phyloP scores from a whole-genome alignment of 2,329 filamentous ascomycete species.

The Dactylellina leptospora region DNA sequence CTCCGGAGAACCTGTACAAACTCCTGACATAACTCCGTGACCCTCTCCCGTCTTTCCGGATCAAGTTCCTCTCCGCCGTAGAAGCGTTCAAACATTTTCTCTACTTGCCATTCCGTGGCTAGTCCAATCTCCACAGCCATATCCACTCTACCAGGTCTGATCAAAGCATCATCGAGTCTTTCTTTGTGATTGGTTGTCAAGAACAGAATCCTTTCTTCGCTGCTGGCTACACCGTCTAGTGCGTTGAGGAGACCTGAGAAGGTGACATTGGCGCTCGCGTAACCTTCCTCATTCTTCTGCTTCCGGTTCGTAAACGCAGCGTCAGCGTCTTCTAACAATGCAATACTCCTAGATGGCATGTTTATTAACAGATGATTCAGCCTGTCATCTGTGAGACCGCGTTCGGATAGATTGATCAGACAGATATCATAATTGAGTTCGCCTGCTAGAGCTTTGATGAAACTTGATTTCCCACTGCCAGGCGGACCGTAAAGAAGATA shows the following conservation, averaged over 20 bases:
- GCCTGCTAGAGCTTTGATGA: slow-evolving; percentile 94
- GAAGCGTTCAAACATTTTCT: slow-evolving; percentile 90
- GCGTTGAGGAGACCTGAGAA: slow-evolving; percentile 90
- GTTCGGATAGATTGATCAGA: slow-evolving; percentile 88
- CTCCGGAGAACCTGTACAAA: slow-evolving; percentile 77
- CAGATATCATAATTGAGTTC: slow-evolving; percentile 91
- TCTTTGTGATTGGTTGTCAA: slow-evolving; percentile 95
- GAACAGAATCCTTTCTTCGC: slow-evolving; percentile 92
- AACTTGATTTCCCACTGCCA: slow-evolving; percentile 91
- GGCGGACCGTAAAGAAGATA: slow-evolving; percentile 90
- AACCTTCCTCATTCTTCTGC: slow-evolving; percentile 80
- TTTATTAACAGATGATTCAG: slow-evolving; percentile 86
- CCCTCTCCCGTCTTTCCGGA: slow-evolving; percentile 72
- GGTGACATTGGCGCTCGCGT: slow-evolving; percentile 85
- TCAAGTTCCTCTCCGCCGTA: slow-evolving; percentile 68
- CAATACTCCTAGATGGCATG: slow-evolving; percentile 80
- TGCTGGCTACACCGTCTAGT: slow-evolving; percentile 89
- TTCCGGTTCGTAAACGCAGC: slow-evolving; percentile 86
- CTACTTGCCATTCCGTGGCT: slow-evolving; percentile 84
- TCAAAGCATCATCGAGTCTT: slow-evolving; percentile 84
- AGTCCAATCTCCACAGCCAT: slow-evolving; percentile 91
- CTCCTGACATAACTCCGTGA: slow-evolving; percentile 64
- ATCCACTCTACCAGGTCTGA: slow-evolving; percentile 90
- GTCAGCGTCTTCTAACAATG: slow-evolving; percentile 89
- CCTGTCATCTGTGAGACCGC: slow-evolving; percentile 87